A percentile compares a stretch with the other conserved stretches of the same genome.
Conservation (phyloP, 352 stramenopile genomes). For the Phytophthora lateralis region DNA sequence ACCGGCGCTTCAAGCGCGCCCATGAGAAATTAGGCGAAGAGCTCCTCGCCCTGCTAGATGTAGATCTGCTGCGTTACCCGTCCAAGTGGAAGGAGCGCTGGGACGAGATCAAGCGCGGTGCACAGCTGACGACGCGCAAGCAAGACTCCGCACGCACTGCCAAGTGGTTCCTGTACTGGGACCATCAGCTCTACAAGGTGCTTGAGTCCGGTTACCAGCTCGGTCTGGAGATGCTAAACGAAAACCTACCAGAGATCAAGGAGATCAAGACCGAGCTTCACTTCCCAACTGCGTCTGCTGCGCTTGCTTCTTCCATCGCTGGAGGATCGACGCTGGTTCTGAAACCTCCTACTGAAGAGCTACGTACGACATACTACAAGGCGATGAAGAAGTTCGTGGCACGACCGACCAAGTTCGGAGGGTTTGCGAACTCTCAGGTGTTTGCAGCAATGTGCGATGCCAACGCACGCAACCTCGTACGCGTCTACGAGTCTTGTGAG, state of each 20-base stretch:
- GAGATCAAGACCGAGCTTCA: constrained; percentile 81
- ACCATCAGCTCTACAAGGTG: constrained; percentile 96
- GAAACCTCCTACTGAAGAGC: constrained; percentile 92
- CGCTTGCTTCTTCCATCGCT: constrained; percentile 3
- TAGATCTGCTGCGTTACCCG: constrained; percentile 89
- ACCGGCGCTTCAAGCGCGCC: constrained; percentile 88
- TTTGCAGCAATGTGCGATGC: constrained; percentile 90
- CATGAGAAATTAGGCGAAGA: constrained; percentile 87
- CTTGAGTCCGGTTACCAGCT: constrained; percentile 93
- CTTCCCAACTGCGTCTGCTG: constrained; percentile 44
- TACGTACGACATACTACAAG: constrained; percentile 94
- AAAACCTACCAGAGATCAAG: constrained; percentile 92
- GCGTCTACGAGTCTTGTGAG: constrained; percentile 93
- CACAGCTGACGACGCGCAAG: constrained; percentile 73
- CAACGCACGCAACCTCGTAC: constrained; percentile 86
- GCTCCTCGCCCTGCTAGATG: constrained; percentile 84
- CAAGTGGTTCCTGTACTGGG: constrained; percentile 94
- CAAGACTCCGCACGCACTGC: constrained; percentile 83
- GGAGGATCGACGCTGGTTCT: constrained; percentile 66
- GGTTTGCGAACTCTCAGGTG: constrained; percentile 87
- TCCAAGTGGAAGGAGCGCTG: constrained; percentile 89
- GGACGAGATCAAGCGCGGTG: constrained; percentile 80
- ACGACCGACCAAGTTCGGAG: constrained; percentile 87
- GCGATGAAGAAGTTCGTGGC: constrained; percentile 96
- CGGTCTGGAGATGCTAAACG: constrained; percentile 94